Evolutionary conservation across 768 basidiomycete genomes (phyloP).

Genomic region (Boletus rubescentipes): DNA sequence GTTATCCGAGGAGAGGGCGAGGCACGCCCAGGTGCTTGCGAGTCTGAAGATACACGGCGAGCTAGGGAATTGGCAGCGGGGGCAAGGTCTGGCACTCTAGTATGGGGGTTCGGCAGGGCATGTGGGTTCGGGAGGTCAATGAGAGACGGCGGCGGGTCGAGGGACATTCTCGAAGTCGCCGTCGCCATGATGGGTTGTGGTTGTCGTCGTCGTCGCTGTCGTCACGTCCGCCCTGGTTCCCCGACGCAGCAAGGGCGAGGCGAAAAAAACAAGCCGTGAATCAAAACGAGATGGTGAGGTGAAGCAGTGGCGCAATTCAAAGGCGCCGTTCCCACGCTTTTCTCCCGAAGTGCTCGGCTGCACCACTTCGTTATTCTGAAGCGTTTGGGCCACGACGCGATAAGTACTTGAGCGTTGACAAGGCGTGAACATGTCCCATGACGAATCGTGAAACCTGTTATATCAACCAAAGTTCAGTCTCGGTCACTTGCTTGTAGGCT

Average conservation of each 20-base stretch:
- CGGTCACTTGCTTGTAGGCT: slow-evolving; percentile 3
- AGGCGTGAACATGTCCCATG: not conserved
- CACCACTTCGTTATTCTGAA: not conserved
- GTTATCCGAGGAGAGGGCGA: slow-evolving; percentile 26
- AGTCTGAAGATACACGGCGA: slow-evolving; percentile 29
- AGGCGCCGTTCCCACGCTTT: slow-evolving; percentile 24
- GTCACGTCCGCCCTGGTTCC: slow-evolving; percentile 9
- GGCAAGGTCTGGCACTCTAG: slow-evolving; percentile 10
- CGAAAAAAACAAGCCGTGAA: slow-evolving; percentile 22
- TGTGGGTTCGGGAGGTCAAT: slow-evolving; percentile 16
- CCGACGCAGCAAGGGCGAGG: slow-evolving; percentile 11
- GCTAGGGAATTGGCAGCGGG: slow-evolving; percentile 5
- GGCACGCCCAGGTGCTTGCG: slow-evolving; percentile 22
- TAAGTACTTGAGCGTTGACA: slow-evolving; percentile 6
- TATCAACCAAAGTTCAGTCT: not conserved
- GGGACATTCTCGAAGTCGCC: slow-evolving; percentile 16
- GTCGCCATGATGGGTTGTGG: slow-evolving; percentile 16
- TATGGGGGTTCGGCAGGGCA: slow-evolving; percentile 15
- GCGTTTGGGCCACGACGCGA: not conserved
- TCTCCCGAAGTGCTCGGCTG: slow-evolving; percentile 16
- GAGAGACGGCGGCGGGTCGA: slow-evolving; percentile 11
- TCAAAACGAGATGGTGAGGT: slow-evolving; percentile 10
- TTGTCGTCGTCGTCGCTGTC: slow-evolving; percentile 14
- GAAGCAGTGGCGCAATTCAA: slow-evolving; percentile 13
- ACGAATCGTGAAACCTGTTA: not conserved